phyloP scores from a whole-genome alignment of 805 yeast species.

The Myxozyma melibiosi region DNA sequence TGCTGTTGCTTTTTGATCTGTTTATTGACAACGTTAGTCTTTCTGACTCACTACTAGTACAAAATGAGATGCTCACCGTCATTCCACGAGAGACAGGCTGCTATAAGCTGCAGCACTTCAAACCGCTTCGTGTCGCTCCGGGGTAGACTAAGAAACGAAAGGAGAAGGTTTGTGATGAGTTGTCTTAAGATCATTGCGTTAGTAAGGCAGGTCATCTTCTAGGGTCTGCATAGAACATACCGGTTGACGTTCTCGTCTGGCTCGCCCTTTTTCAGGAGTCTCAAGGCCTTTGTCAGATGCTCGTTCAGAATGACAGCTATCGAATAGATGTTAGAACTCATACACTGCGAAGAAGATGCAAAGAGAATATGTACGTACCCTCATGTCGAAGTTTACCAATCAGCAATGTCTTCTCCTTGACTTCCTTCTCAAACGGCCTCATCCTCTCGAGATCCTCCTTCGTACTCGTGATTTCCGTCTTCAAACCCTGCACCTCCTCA shows the following conservation, averaged over 20 bases:
- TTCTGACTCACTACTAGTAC: background rate
- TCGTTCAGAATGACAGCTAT: conserved; percentile 86
- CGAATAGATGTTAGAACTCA: background rate
- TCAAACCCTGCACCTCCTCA: conserved; percentile 31
- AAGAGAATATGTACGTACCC: conserved; percentile 23
- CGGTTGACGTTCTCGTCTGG: conserved; percentile 33
- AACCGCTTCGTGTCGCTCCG: conserved; percentile 93
- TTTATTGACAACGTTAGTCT: background rate
- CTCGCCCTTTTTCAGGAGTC: conserved; percentile 76
- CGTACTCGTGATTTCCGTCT: conserved; percentile 21
- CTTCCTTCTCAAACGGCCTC: conserved; percentile 53
- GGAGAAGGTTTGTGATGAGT: conserved; percentile 78
- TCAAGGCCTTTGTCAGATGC: conserved; percentile 89
- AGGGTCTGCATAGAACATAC: conserved; percentile 47
- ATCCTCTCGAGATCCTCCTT: conserved; percentile 36
- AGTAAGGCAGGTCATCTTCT: conserved; percentile 55
- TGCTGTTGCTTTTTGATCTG: conserved; percentile 65
- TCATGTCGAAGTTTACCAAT: conserved; percentile 94
- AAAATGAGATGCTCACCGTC: conserved; percentile 47
- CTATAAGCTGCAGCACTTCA: conserved; percentile 82
- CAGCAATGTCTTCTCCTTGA: conserved; percentile 69
- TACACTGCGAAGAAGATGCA: background rate
- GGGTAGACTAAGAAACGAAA: conserved; percentile 83
- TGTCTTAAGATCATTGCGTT: conserved; percentile 56
- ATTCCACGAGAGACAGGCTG: conserved; percentile 87